Base-by-base conservation (phyloP, 768 basidiomycete species). In the Boletus fagicola region DNA sequence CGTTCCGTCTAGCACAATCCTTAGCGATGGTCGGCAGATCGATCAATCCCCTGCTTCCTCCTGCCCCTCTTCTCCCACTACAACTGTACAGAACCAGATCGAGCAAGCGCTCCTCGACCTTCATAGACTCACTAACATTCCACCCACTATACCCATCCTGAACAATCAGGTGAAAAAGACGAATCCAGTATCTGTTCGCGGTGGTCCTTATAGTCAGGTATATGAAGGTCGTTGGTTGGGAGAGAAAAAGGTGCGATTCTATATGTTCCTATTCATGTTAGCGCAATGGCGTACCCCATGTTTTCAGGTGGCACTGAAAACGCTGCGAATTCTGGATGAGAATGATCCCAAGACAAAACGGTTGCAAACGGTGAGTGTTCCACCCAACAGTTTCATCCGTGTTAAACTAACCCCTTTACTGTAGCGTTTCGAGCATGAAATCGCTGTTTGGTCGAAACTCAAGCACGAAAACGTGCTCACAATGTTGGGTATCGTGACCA, bases 391-490 rank as follows among this genome's bases (percentile, higher is more conserved):
- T 42, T 31, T 12, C 5, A 24, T 40, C 12, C 12, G 12, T 12
- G 22, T 49, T 43, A 15, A 36, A 51, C 5, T 15, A 4, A 43
- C 20, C 31, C 7, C 1, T 56, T 44, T 16, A 10, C 39, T 28
- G 28, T 54, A 85, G 84, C 78, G 82, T 30, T 82, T 85, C 58
- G 77, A 82, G 63, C 77, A 79, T 50, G 84, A 85, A 68, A 79
- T 85, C 20, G 61, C 65, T 18, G 73, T 84, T 20, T 86, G 84
- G 84, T 76, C 79, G 16, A 68, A 74, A 49, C 72, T 86, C 42
- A 70, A 75, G 53, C 74, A 85, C 49, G 72, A 75, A n/a, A 78
- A 85, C 51, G 63, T 71, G 20, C 62, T 71, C 43, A 57, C 79
- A n/a, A 78, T 85, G 63, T 78, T 82, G 60, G 83, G 84, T 5